Conservation (phyloP, 2,329 filamentous ascomycete genomes). For the Botrytis fabae region DNA sequence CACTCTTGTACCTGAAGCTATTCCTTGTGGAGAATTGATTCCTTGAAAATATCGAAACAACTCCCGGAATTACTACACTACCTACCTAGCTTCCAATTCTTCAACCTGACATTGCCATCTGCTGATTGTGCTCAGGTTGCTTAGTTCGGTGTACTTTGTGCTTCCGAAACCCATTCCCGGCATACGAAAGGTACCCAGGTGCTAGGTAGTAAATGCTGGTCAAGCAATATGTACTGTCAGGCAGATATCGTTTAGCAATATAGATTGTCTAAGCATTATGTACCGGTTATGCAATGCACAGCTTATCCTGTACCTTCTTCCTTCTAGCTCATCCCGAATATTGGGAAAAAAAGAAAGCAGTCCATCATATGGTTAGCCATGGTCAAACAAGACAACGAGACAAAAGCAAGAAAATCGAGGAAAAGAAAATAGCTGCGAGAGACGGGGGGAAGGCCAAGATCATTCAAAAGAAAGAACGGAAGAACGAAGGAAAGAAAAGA, state of each 20-base stretch:
- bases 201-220: neutral
- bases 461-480: neutral
- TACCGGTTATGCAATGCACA: slow-evolving; percentile 18
- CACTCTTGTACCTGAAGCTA: slow-evolving; percentile 20
- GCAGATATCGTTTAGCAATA: slow-evolving; percentile 6
- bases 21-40: slow-evolving; percentile 10
- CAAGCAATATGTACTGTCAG: slow-evolving; percentile 8
- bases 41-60: slow-evolving; percentile 1
- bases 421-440: neutral
- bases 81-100: neutral
- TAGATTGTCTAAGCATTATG: slow-evolving; percentile 8
- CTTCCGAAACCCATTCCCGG: neutral
- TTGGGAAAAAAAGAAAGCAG: neutral
- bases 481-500: neutral
- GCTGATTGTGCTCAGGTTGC: neutral
- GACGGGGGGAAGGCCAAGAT: neutral
- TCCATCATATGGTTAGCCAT: neutral
- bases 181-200: neutral
- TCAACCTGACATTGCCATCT: slow-evolving; percentile 5
- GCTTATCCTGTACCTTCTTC: slow-evolving; percentile 1
- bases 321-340: neutral
- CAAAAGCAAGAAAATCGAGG: neutral
- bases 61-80: slow-evolving; percentile 14
- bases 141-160: neutral
- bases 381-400: neutral